Base-by-base conservation (phyloP, 2,329 filamentous ascomycete genomes). In the Diaporthe vaccinii region DNA sequence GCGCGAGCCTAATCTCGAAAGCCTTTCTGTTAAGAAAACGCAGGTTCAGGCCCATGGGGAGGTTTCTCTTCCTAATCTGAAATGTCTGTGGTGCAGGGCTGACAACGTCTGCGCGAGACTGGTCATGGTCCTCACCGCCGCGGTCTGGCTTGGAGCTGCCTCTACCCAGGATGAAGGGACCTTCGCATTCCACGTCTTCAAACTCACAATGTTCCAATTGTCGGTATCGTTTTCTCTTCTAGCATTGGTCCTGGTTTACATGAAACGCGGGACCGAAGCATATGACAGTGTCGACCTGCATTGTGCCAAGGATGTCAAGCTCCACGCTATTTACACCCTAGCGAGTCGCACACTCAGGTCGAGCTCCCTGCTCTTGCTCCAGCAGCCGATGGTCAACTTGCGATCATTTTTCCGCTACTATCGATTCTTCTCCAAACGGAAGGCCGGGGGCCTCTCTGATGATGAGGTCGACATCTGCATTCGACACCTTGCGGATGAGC, bases 181-280 rank as follows among this genome's bases (percentile, higher is more conserved):
- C n/a, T n/a, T 44, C 36, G 36, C 36, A 15, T 15, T 10, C 2
- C 25, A 5, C 7, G 14, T 39, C 9, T 28, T 61, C 36, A 25
- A 25, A 14, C 17, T 17, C 39, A 0, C 12, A 12, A n/a, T 41
- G 0, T 2, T 22, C 7, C 6, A 3, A 17, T 15, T 61, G 4
- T 8, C 3, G n/a, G 36, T 25, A 20, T 7, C 2, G 2, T 2
- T 0, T 7, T 15, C 1, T n/a, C 14, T 28, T 10, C 2, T 28
- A 5, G 41, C 14, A 4, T 3, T 28, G n/a, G 34, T 25, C 12
- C 12, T n/a, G 10, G 12, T n/a, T 2, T 14, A 5, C 12, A 39
- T 7, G 2, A 12, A 25, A 5, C 15, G 1, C 36, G 3, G 36
- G 3, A 25, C n/a, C 36, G 14, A 44, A 22, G 20, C n/a, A n/a